Percentiles rank a stretch among this genome's conserved stretches.
Evolutionary conservation across 805 yeast species (phyloP).

Genomic region (Metschnikowia kofuensis): DNA sequence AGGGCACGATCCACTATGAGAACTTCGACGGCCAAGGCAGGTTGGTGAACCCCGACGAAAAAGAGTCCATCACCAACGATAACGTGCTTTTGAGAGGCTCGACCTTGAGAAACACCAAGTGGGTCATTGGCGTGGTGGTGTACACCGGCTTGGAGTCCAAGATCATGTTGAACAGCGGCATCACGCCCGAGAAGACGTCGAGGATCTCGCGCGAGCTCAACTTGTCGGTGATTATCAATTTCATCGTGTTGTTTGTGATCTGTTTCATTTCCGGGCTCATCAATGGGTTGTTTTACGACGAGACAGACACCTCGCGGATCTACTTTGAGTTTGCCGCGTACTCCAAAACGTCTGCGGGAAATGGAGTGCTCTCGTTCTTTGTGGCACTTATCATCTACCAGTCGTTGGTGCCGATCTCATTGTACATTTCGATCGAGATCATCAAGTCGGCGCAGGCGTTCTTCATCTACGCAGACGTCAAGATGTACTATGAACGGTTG

Average conservation of each 20-base stretch:
- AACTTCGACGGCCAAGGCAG: slow-evolving; percentile 31
- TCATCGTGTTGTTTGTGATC: slow-evolving; percentile 55
- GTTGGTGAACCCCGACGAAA: slow-evolving; percentile 33
- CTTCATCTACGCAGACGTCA: slow-evolving; percentile 72
- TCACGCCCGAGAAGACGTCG: slow-evolving; percentile 71
- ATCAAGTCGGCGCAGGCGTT: slow-evolving; percentile 80
- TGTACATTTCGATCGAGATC: slow-evolving; percentile 78
- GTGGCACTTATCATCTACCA: slow-evolving; percentile 76
- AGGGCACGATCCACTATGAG: slow-evolving; percentile 61
- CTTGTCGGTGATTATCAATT: slow-evolving; percentile 62
- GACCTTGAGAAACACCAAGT: slow-evolving; percentile 68
- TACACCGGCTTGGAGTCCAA: slow-evolving; percentile 77
- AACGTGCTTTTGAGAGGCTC: slow-evolving; percentile 72
- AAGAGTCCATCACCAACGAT: slow-evolving; percentile 59
- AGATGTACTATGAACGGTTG: slow-evolving; percentile 63
- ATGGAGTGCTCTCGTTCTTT: slow-evolving; percentile 70
- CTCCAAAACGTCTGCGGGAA: slow-evolving; percentile 57
- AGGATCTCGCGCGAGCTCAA: slow-evolving; percentile 65
- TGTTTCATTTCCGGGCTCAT: slow-evolving; percentile 69
- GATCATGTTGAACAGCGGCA: slow-evolving; percentile 74
- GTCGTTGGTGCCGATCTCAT: slow-evolving; percentile 78
- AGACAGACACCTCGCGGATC: slow-evolving; percentile 41
- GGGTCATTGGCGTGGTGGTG: slow-evolving; percentile 73
- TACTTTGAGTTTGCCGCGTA: slow-evolving; percentile 62
- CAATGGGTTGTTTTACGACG: slow-evolving; percentile 61